Base-by-base conservation (phyloP, 257 asterid species). In the Lantana camara region DNA sequence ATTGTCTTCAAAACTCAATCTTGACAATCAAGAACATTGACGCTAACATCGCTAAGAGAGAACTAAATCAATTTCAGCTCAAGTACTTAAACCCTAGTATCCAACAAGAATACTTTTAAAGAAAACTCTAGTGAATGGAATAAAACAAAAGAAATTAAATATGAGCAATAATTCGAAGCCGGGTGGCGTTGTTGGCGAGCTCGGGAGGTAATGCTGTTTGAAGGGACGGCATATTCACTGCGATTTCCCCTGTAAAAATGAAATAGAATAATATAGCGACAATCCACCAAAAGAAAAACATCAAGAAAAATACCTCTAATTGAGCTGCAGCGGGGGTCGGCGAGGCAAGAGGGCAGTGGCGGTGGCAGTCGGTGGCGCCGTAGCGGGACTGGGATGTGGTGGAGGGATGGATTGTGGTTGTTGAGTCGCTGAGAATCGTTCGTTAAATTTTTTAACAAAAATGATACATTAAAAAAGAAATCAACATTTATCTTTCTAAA, bases 171-270 rank as follows among this genome's bases (percentile, higher is more conserved):
- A 29, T 20, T 67, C 87, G 71, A 21, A 92, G 96, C 73, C 97
- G 76, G 74, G 87, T 74, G 41, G 82, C 77, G 60, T 90, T 93
- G 81, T 87, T 86, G 57, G 97, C 99, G 12, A 93, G 95, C 81
- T 90, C 99, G 38, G 98, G 97, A 32, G 98, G 97, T 76, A 92
- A 73, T 11, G 97, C 91, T 34, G 96, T 80, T 76, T 89, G 96
- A 60, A 92, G 83, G 58, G 97, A 87, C 57, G 98, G 89, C 95
- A 93, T 93, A 65, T 57, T 60, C 46, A 19, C n/a, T 70, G 66
- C 55, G 72, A 66, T 40, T 58, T 19, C 16, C 27, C 12, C 42
- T n/a, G 22, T 9, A 14, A 6, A 50, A 44, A 51, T 51, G 17
- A 11, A 9, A 48, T n/a, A 52, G 10, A 50, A 47, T 9, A 1